Percentiles rank a stretch among this genome's conserved stretches.
Evolutionary conservation across 2,329 filamentous ascomycete species (phyloP).

Genomic region (Phialocephala subalpina): DNA sequence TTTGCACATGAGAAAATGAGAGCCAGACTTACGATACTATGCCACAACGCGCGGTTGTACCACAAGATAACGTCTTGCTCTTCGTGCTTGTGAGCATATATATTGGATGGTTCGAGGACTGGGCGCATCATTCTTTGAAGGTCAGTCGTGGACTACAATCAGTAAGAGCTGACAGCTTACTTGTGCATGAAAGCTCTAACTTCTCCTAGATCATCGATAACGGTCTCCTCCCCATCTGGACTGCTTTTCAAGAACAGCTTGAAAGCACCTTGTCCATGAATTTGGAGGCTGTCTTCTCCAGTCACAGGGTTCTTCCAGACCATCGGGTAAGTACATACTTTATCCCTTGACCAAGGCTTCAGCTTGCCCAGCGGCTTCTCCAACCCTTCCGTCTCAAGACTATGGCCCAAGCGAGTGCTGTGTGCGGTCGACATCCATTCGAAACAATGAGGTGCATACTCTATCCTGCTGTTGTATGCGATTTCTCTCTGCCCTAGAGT

Average conservation of each 20-base stretch:
- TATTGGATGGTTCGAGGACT: constrained; percentile 44
- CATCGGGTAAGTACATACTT: constrained; percentile 48
- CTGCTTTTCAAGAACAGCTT: constrained; percentile 46
- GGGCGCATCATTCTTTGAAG: constrained; percentile 46
- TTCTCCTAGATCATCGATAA: constrained; percentile 42
- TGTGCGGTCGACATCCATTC: constrained; percentile 48
- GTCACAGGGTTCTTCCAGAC: constrained; percentile 49
- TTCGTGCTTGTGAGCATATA: constrained; percentile 47
- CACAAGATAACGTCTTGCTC: constrained; percentile 49
- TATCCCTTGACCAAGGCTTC: constrained; percentile 41
- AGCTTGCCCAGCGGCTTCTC: constrained; percentile 44
- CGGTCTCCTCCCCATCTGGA: constrained; percentile 37
- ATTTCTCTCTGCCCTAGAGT: constrained; percentile 40
- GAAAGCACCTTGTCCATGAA: constrained; percentile 47
- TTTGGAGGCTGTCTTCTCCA: constrained; percentile 40
- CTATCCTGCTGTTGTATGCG: constrained; percentile 45
- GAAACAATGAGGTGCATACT: constrained; percentile 48
- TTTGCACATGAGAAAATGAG: constrained; percentile 18
- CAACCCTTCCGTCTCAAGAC: constrained; percentile 38
- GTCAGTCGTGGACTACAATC: constrained; percentile 2
- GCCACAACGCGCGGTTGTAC: constrained; percentile 50
- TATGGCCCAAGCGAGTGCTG: constrained; percentile 45
- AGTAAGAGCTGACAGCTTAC: constrained; percentile 31
- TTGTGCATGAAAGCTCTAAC: constrained; percentile 45
- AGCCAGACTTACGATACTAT: constrained; percentile 45